Evolutionary conservation across 2,329 filamentous ascomycete species (phyloP).

Genomic region (Xylariomycetidae sp.): DNA sequence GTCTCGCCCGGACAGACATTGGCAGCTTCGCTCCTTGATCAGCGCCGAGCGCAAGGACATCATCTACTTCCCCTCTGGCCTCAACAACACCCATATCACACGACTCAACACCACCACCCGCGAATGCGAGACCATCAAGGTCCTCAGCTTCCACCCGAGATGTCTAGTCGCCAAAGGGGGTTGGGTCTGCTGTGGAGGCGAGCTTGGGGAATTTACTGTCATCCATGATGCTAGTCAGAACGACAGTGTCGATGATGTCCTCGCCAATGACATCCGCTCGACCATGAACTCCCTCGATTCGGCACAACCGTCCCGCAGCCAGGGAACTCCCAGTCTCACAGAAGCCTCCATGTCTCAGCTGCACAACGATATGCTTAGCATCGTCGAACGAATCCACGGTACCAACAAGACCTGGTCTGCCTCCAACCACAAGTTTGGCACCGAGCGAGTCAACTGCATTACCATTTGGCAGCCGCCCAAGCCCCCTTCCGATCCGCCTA

Average conservation of each 20-base stretch:
- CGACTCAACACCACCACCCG: constrained; percentile 62
- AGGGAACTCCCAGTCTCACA: constrained; percentile 6
- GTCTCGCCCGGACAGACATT: constrained; percentile 51
- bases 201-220: constrained; percentile 79
- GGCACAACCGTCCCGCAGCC: constrained; percentile 21
- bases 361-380: constrained; percentile 26
- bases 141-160: constrained; percentile 67
- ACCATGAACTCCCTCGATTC: constrained; percentile 17
- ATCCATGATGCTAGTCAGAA: constrained; percentile 47
- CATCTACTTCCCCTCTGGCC: constrained; percentile 78
- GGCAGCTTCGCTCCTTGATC: constrained; percentile 85
- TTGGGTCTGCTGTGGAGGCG: constrained; percentile 87
- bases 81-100: constrained; percentile 59
- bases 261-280: constrained; percentile 16
- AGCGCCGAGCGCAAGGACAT: constrained; percentile 70
- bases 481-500: constrained; percentile 16
- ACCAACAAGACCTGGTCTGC: constrained; percentile 40
- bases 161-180: constrained; percentile 82
- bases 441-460: constrained; percentile 60
- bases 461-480: constrained; percentile 55
- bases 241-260: constrained; percentile 27
- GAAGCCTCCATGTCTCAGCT: constrained; percentile 29
- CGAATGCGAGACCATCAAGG: constrained; percentile 67
- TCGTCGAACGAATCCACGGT: constrained; percentile 27
- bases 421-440: constrained; percentile 48